A percentile compares a stretch with the other conserved stretches of the same genome.
phyloP scores from a whole-genome alignment of 1,139 yeast genomes.

The Casaregolazyma suthepensis region DNA sequence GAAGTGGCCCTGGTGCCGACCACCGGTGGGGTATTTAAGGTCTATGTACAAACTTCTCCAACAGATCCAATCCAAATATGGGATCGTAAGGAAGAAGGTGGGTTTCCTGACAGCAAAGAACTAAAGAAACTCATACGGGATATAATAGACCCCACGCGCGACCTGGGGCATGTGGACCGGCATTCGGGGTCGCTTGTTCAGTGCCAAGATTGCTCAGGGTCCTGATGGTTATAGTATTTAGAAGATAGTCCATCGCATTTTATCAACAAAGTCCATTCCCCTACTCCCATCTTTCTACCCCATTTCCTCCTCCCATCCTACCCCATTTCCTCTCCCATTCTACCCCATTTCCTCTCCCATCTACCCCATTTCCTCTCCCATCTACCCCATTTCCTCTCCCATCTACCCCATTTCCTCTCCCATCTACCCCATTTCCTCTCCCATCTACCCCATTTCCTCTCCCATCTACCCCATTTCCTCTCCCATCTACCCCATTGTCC shows the following conservation, averaged over 20 bases:
- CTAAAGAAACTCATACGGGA: constrained; percentile 51
- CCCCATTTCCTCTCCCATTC: no score
- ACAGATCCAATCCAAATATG: constrained; percentile 36
- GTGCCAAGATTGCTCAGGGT: not conserved
- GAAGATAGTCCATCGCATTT: no score
- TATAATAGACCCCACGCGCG: constrained; percentile 40
- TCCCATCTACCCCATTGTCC: not conserved
- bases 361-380: no score
- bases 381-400: no score
- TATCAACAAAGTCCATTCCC: no score
- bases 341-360: no score
- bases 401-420: no score
- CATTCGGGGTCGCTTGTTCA: constrained; percentile 4
- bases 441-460: no score
- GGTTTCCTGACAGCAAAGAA: constrained; percentile 56
- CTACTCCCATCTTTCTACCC: no score
- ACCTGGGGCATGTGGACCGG: constrained; percentile 45
- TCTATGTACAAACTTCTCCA: constrained; percentile 25
- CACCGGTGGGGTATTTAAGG: constrained; percentile 47
- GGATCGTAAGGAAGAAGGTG: constrained; percentile 50
- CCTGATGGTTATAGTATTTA: not conserved
- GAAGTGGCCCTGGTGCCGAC: constrained; percentile 51
- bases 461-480: not conserved
- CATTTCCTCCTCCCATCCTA: no score
- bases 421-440: no score